These are phyloP conservation scores for Cladorrhinum sp. DNA, from an alignment of 2,329 filamentous ascomycete genomes.

Conservation along the genomic window DNA sequence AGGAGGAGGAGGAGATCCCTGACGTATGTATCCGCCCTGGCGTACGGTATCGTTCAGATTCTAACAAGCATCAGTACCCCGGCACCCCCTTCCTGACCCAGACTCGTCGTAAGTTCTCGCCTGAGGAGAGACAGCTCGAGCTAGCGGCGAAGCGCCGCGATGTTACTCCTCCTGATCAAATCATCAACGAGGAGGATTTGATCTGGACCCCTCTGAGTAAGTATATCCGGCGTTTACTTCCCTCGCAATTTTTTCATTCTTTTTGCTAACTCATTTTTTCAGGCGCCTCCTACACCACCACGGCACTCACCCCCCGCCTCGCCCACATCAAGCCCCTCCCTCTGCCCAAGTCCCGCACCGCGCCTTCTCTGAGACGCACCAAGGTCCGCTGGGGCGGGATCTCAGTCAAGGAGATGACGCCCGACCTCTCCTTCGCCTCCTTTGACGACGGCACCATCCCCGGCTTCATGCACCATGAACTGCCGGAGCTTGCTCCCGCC, in stretches of 20 bases:
- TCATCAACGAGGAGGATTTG: background rate
- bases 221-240: no score
- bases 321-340: background rate
- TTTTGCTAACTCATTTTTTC: no score
- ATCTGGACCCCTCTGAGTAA: background rate
- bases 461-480: background rate
- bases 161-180: background rate
- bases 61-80: background rate
- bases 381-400: background rate
- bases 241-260: no score
- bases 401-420: background rate
- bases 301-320: background rate
- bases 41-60: background rate
- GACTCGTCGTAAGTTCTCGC: background rate
- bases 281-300: background rate
- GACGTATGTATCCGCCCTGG: background rate
- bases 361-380: background rate
- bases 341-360: background rate
- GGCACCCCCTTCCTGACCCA: background rate
- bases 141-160: background rate
- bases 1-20: background rate
- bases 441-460: background rate
- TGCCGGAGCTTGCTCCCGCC: background rate
- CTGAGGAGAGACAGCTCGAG: background rate
- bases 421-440: background rate